phyloP scores from a whole-genome alignment of 2,329 filamentous ascomycete species.

The Paracorniculantispora psalliotae region DNA sequence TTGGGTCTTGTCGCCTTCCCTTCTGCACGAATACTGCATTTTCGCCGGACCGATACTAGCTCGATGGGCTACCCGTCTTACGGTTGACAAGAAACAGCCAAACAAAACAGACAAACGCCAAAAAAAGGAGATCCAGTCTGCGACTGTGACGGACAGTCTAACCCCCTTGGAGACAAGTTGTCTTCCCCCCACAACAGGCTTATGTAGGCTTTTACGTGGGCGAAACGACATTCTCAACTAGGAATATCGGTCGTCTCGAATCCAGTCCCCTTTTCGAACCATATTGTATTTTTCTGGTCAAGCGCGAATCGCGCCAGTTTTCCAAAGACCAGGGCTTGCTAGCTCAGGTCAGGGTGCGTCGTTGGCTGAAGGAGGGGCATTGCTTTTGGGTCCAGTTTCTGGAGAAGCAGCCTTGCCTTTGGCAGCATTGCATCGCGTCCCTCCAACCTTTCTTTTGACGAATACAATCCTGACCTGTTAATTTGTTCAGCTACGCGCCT shows the following conservation, averaged over 20 bases:
- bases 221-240: not conserved
- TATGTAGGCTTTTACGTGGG: not conserved
- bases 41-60: not conserved
- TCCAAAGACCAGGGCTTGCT: not conserved
- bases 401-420: not conserved
- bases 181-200: not conserved
- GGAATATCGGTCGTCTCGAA: not conserved
- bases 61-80: not conserved
- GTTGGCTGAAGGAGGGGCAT: not conserved
- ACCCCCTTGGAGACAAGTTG: not conserved
- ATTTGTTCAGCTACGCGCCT: not conserved
- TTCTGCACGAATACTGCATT: not conserved
- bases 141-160: not conserved
- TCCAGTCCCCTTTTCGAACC: not conserved
- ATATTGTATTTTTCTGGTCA: not conserved
- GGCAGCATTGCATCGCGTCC: not conserved
- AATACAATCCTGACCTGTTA: not conserved
- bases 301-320: conserved; percentile 2
- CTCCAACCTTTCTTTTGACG: not conserved
- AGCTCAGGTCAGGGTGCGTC: not conserved
- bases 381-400: not conserved
- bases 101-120: not conserved
- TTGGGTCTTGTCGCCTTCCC: not conserved
- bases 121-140: not conserved
- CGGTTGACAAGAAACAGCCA: not conserved